Evolutionary conservation across 306 rosid species (phyloP).

Genomic region (Pachyrhizus erosus): DNA sequence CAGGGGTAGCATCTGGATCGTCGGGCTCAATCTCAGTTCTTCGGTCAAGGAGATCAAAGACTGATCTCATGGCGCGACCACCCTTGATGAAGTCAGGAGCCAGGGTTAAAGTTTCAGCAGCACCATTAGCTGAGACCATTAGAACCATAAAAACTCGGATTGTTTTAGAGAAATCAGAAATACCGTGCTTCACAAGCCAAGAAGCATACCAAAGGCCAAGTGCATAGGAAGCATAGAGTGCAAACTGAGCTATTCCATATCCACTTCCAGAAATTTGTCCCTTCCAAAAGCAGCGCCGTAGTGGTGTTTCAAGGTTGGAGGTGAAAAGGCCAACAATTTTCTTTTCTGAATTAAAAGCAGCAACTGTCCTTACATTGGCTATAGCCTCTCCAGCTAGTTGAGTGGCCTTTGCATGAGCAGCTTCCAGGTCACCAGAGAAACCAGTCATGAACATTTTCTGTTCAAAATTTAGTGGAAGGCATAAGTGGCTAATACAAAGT

Average conservation of each 20-base stretch:
- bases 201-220: slow-evolving; percentile 99
- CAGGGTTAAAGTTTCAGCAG: slow-evolving; percentile 86
- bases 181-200: slow-evolving; percentile 93
- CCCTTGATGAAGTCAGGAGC: slow-evolving; percentile 96
- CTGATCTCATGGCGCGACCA: slow-evolving; percentile 89
- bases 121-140: slow-evolving; percentile 93
- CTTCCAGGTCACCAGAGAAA: slow-evolving; percentile 93
- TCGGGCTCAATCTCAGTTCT: slow-evolving; percentile 92
- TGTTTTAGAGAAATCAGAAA: slow-evolving; percentile 88
- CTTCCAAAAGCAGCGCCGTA: slow-evolving; percentile 90
- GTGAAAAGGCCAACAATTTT: slow-evolving; percentile 80
- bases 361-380: slow-evolving; percentile 91
- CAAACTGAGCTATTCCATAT: slow-evolving; percentile 88
- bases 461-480: slow-evolving; percentile 14
- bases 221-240: slow-evolving; percentile 89
- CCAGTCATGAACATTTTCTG: slow-evolving; percentile 98
- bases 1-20: slow-evolving; percentile 67
- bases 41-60: slow-evolving; percentile 85
- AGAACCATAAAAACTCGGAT: slow-evolving; percentile 90
- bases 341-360: slow-evolving; percentile 88
- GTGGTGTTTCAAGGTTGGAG: slow-evolving; percentile 75
- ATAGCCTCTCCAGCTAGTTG: slow-evolving; percentile 97
- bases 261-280: slow-evolving; percentile 96
- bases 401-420: slow-evolving; percentile 86
- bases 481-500: not conserved